These are phyloP conservation scores for Curvularia lunata DNA, from an alignment of 2,329 filamentous ascomycete species.

Conservation along the genomic window DNA sequence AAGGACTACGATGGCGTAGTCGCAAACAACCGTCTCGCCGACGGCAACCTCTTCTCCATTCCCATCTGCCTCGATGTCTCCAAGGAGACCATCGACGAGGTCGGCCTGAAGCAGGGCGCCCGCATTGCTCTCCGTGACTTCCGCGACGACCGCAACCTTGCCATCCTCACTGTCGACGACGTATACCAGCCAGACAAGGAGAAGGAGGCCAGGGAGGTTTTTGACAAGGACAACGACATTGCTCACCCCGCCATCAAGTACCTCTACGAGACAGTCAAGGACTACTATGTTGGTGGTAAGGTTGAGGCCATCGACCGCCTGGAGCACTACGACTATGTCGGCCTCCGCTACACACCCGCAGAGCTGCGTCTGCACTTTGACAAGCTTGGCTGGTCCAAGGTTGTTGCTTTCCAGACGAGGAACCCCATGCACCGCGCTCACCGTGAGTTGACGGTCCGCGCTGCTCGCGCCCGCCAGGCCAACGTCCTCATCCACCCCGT, in stretches of 20 bases:
- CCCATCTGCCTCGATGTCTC: constrained; percentile 92
- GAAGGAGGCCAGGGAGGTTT: constrained; percentile 91
- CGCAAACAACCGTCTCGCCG: constrained; percentile 80
- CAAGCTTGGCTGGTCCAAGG: constrained; percentile 97
- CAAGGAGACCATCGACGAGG: constrained; percentile 74
- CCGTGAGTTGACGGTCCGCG: constrained; percentile 95
- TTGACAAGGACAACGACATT: constrained; percentile 88
- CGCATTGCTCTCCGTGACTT: constrained; percentile 91
- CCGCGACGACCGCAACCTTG: constrained; percentile 93
- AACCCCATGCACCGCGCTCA: constrained; percentile 99
- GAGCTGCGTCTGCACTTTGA: constrained; percentile 97
- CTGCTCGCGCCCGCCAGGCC: constrained; percentile 92
- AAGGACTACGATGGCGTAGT: constrained; percentile 97
- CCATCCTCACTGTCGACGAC: constrained; percentile 94
- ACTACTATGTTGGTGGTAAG: constrained; percentile 95
- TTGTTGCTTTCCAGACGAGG: constrained; percentile 96
- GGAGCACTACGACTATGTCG: constrained; percentile 99
- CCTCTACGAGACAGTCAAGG: constrained; percentile 78
- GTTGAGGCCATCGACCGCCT: constrained; percentile 92
- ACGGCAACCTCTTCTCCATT: constrained; percentile 93
- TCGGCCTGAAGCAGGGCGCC: constrained; percentile 78
- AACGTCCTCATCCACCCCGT: constrained; percentile 99
- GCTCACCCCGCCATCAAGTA: constrained; percentile 93
- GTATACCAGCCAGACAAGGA: constrained; percentile 96
- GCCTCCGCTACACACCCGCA: constrained; percentile 89